Base-by-base conservation (phyloP, 2,329 filamentous ascomycete genomes). In the Didymella keratinophila region DNA sequence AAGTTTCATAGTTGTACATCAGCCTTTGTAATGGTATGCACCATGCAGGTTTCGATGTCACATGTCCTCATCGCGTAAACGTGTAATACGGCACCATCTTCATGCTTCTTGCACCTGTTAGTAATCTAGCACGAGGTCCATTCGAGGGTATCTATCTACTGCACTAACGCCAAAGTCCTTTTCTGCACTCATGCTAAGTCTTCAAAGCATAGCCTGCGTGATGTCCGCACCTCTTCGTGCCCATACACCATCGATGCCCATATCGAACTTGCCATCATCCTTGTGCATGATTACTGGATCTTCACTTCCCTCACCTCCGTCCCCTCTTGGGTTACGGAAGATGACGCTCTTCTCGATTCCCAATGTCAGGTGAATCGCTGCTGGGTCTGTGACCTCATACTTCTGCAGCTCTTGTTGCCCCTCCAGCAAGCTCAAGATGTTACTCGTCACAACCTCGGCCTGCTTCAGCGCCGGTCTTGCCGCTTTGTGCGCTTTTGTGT, bases 221-320 rank as follows among this genome's bases (percentile, higher is more conserved):
- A 61, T 49, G 48, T 61, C 59, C 16, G 50, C 59, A 1, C 59
- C 59, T n/a, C 46, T 51, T 50, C 59, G 36, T 2, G 39, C 54
- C 59, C 59, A 61, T 10, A 61, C 55, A 1, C 45, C 45, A 45
- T 58, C 59, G 23, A 61, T 58, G 0, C 59, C 59, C 59, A 61
- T 61, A 34, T 61, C 59, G 20, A 61, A 50, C 23, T 41, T 48
- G 3, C 59, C 59, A 49, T 61, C 59, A 11, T 61, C 46, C 27
- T 58, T 61, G 11, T 46, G 54, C 42, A 58, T 55, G 3, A 58
- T 9, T 0, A 61, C 46, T 6, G 59, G 59, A 45, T 55, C 55
- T 3, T 52, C 50, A 23, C 37, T 30, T 1, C 44, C 58, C 25
- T 58, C 49, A 14, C 49, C 53, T 11, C 56, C 50, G 21, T 53